These are phyloP conservation scores for Cicer bijugum DNA, from an alignment of 306 rosid genomes.

Conservation along the genomic window DNA sequence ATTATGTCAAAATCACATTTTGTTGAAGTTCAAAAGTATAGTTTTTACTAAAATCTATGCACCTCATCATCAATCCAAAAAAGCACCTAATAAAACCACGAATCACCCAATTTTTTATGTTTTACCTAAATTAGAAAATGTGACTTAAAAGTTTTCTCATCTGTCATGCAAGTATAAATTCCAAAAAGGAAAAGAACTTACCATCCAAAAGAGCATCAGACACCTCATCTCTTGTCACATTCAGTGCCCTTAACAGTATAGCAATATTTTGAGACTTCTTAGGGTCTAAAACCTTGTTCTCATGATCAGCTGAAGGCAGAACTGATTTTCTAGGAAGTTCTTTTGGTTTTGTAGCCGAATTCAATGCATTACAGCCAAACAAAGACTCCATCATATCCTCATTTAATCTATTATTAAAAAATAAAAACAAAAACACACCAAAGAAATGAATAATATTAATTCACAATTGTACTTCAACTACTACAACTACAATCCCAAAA, in stretches of 20 bases:
- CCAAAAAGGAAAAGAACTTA: slow-evolving; percentile 45
- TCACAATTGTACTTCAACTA: not conserved
- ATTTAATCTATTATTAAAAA: slow-evolving; percentile 60
- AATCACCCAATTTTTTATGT: no score
- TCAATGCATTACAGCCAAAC: slow-evolving; percentile 72
- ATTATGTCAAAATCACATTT: no score
- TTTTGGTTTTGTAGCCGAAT: slow-evolving; percentile 62
- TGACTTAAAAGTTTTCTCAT: not conserved
- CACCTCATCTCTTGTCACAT: slow-evolving; percentile 93
- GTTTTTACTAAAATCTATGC: no score
- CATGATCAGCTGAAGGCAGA: slow-evolving; percentile 72
- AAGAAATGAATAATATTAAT: slow-evolving; percentile 31
- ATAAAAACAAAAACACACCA: slow-evolving; percentile 1
- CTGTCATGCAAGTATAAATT: slow-evolving; percentile 18
- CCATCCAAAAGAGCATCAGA: slow-evolving; percentile 93
- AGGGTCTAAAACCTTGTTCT: slow-evolving; percentile 87
- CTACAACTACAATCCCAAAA: not conserved
- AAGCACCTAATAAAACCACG: no score
- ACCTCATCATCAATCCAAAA: no score
- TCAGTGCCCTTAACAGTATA: slow-evolving; percentile 85
- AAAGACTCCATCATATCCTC: slow-evolving; percentile 99
- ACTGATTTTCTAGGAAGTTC: slow-evolving; percentile 69
- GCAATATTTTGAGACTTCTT: slow-evolving; percentile 98
- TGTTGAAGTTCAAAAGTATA: no score
- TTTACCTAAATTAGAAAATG: slow-evolving; percentile 38